Evolutionary conservation across 2,329 filamentous ascomycete species (phyloP).

Genomic region (Talaromyces marneffei): DNA sequence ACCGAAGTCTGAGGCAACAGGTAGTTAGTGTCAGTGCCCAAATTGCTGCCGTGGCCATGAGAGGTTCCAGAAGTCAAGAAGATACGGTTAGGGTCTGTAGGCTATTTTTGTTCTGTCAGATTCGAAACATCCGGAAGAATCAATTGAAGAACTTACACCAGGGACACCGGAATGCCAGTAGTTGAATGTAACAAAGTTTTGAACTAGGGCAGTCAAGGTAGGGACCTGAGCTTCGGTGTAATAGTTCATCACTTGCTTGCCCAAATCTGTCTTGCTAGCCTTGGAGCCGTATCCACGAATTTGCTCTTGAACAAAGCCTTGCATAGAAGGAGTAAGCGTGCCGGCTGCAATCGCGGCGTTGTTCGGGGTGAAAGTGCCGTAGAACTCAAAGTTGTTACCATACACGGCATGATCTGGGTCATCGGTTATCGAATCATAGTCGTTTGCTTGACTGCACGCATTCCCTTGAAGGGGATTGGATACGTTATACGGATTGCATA

Average conservation of each 20-base stretch:
- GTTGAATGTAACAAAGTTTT: conserved; percentile 44
- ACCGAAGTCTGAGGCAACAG: conserved; percentile 35
- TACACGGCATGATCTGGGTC: conserved; percentile 42
- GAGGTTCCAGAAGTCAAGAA: conserved; percentile 39
- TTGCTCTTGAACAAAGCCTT: conserved; percentile 42
- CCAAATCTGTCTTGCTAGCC: conserved; percentile 28
- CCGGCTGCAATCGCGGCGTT: not conserved
- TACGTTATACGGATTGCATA: conserved; percentile 38
- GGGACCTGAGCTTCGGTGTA: conserved; percentile 39
- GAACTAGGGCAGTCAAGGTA: conserved; percentile 36
- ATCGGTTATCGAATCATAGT: conserved; percentile 27
- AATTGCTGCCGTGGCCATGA: conserved; percentile 35
- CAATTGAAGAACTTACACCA: not conserved
- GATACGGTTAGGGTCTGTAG: conserved; percentile 36
- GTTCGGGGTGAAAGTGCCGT: conserved; percentile 34
- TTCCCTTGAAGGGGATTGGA: conserved; percentile 30
- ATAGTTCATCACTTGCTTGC: conserved; percentile 40
- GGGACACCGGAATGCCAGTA: conserved; percentile 39
- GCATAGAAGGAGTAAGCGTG: conserved; percentile 25
- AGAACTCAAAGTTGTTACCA: conserved; percentile 41
- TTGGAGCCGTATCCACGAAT: conserved; percentile 30
- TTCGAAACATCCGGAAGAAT: no score
- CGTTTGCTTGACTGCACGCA: conserved; percentile 19
- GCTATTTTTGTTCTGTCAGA: conserved; percentile 13
- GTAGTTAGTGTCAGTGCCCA: conserved; percentile 29